Evolutionary conservation across 2,329 filamentous ascomycete species (phyloP).

Genomic region (Paraconiothyrium sp.): DNA sequence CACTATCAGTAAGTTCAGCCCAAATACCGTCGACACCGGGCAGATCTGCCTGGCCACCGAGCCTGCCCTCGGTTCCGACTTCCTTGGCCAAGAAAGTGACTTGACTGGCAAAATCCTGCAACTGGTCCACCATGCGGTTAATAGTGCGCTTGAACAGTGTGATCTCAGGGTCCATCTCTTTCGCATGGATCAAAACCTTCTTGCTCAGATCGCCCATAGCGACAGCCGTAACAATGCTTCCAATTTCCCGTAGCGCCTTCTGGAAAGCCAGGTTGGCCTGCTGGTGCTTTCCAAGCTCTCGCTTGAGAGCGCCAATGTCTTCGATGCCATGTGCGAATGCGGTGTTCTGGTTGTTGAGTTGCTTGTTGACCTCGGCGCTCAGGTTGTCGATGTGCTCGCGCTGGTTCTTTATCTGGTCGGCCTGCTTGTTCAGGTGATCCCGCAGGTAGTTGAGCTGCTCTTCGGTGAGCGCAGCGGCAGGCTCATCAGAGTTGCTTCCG

Average conservation of each 20-base stretch:
- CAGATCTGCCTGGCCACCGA: slow-evolving; percentile 93
- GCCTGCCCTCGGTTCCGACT: slow-evolving; percentile 93
- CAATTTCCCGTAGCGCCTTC: slow-evolving; percentile 94
- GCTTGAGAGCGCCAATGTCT: slow-evolving; percentile 87
- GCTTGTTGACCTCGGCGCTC: slow-evolving; percentile 83
- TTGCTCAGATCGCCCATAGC: slow-evolving; percentile 95
- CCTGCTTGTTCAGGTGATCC: slow-evolving; percentile 93
- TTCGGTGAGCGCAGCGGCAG: slow-evolving; percentile 71
- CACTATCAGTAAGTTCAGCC: slow-evolving; percentile 84
- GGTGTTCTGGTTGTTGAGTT: slow-evolving; percentile 84
- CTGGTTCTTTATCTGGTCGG: slow-evolving; percentile 88
- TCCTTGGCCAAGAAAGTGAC: slow-evolving; percentile 94
- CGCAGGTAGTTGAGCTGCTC: slow-evolving; percentile 86
- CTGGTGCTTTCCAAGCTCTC: slow-evolving; percentile 95
- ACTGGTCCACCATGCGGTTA: slow-evolving; percentile 98
- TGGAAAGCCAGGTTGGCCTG: slow-evolving; percentile 99
- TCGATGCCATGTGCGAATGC: slow-evolving; percentile 81
- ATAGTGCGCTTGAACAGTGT: slow-evolving; percentile 98
- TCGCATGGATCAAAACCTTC: slow-evolving; percentile 93
- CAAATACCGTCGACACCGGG: slow-evolving; percentile 95
- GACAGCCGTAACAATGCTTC: slow-evolving; percentile 95
- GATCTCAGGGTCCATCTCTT: slow-evolving; percentile 98
- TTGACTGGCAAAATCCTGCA: slow-evolving; percentile 95
- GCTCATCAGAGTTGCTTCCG: slow-evolving; percentile 56
- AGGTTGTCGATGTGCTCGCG: slow-evolving; percentile 86